Evolutionary conservation across 768 basidiomycete species (phyloP), one percentile per base, ranked within the genome.

Genomic region (Hemileccinum impolitum): DNA sequence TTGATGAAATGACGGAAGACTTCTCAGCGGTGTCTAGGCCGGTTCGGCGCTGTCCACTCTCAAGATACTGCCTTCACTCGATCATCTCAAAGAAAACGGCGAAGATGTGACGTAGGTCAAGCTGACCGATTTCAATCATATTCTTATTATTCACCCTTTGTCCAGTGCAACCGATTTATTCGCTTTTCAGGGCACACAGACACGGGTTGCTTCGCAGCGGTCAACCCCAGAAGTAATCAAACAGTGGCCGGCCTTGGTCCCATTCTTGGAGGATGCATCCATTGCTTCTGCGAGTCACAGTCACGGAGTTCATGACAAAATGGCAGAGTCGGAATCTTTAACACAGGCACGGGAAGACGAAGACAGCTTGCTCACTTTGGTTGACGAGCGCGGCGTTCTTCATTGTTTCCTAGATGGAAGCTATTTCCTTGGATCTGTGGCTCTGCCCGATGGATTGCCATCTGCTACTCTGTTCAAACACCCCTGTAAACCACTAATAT

Each of bases 41-140:
- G 90, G 90, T 38, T 83, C 88, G 35, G 81, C 87, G 13, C 81
- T 84, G 56, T 84, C 87, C 18, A 73, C 87, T 38, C 72, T 92
- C 15, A 80, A 76, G 64, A 72, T 72, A 17, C 72, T 90, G 13
- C 90, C 90, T 13, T 73, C 89, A 6, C 75, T 92, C 8, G 89
- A 92, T 57, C 73, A 75, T 44, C 68, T 87, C 31, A 79, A 78
- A 54, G 87, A 87, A 56, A 81, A 85, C n/a, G 70, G 73, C 14
- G 79, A 83, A 57, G 78, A 79, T 51, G 63, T 80, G 58, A 85
- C 81, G 89, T 90, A 60, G 54, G 80, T 70, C 44, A 19, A 45
- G 54, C 17, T 32, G 38, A 45, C 48, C 31, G n/a, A 47, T 41
- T 39, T 30, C 30, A 39, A 48, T 12, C 48, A 42, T 35, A 31